Percentiles rank a stretch among this genome's conserved stretches.
phyloP scores from a whole-genome alignment of 148 eudicot species.

The Silene conica region DNA sequence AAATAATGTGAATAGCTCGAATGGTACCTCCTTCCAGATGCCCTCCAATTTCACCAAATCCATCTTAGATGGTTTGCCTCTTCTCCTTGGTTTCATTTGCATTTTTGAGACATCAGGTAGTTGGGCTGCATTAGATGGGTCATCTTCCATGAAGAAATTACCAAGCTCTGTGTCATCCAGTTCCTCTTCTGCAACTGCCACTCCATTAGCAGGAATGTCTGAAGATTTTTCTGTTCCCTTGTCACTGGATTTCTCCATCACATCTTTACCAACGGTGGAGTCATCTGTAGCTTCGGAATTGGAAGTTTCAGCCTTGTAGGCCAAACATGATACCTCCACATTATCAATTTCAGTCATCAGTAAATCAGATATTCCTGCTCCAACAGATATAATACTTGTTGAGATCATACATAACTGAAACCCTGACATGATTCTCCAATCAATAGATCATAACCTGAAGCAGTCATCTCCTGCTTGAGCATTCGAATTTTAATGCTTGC shows the following conservation, averaged over 20 bases:
- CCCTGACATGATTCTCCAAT: conserved; percentile 9
- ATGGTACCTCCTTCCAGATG: conserved; percentile 86
- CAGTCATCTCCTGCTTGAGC: conserved; percentile 83
- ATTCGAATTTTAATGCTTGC: conserved; percentile 71
- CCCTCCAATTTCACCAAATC: conserved; percentile 78
- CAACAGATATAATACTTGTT: conserved; percentile 7
- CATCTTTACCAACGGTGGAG: conserved; percentile 24
- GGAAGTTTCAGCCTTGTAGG: conserved; percentile 17
- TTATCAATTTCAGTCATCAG: conserved; percentile 43
- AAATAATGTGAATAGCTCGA: neutral
- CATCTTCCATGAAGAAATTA: conserved; percentile 64
- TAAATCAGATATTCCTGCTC: conserved; percentile 62
- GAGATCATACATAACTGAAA: conserved; percentile 1
- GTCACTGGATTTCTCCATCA: conserved; percentile 23
- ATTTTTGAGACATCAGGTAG: conserved; percentile 46
- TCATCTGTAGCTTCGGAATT: conserved; percentile 27
- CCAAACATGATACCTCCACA: conserved; percentile 30
- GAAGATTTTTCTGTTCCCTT: conserved; percentile 27
- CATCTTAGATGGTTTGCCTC: conserved; percentile 44
- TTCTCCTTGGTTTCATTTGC: conserved; percentile 58
- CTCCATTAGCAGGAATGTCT: conserved; percentile 28
- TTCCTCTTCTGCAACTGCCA: conserved; percentile 36
- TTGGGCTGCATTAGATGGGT: conserved; percentile 33
- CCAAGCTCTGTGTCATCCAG: conserved; percentile 68
- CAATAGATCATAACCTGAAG: conserved; percentile 47